Conservation (phyloP, 208 protist species). For the Blastocrithidia nonstop region DNA sequence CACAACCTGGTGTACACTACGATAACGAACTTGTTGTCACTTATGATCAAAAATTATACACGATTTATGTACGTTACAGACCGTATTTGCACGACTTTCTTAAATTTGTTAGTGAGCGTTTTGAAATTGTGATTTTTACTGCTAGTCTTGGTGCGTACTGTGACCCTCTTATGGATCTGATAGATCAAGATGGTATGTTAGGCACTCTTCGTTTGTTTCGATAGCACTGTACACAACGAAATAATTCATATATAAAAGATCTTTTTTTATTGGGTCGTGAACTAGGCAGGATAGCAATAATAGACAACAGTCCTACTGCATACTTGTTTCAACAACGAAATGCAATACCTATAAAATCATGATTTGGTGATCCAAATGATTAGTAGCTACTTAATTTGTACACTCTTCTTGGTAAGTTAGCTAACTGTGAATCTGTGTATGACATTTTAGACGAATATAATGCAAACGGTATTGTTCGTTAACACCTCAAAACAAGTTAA, state of each 20-base stretch:
- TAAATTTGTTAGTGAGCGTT: conserved; percentile 15
- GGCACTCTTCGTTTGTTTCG: conserved; percentile 29
- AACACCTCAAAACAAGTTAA: neutral
- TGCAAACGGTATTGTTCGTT: conserved; percentile 1
- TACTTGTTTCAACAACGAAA: conserved; percentile 67
- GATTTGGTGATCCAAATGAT: conserved; percentile 39
- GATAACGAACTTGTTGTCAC: conserved; percentile 15
- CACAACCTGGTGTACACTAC: conserved; percentile 14
- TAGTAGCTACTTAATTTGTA: conserved; percentile 26
- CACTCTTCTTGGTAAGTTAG: conserved; percentile 18
- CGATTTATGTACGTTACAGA: conserved; percentile 31
- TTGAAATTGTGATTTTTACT: conserved; percentile 56
- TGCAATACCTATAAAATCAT: conserved; percentile 40
- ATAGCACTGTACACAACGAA: conserved; percentile 28
- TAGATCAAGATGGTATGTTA: conserved; percentile 24
- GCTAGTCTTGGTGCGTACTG: conserved; percentile 33
- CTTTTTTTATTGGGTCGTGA: conserved; percentile 26
- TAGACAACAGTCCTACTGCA: conserved; percentile 51
- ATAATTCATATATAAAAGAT: conserved; percentile 44
- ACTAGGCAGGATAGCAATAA: conserved; percentile 19
- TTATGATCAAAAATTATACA: conserved; percentile 9
- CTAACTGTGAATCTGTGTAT: conserved; percentile 28
- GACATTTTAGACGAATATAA: conserved; percentile 32
- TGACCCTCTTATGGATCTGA: conserved; percentile 22
- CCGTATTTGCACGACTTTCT: conserved; percentile 41